These are phyloP conservation scores for Crithidia bombi DNA, from an alignment of 208 protist genomes.

Conservation along the genomic window DNA sequence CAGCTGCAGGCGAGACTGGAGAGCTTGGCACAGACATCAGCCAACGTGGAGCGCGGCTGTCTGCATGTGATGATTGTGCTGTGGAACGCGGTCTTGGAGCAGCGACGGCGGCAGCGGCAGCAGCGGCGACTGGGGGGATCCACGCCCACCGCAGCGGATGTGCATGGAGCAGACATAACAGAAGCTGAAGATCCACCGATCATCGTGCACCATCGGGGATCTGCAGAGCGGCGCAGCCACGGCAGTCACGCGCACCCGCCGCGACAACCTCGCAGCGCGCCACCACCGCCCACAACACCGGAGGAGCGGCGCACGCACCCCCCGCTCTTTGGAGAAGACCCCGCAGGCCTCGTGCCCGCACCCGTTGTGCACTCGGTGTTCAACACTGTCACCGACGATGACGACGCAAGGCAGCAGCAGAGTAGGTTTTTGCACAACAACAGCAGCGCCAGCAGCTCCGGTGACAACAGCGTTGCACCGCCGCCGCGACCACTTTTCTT, in stretches of 20 bases:
- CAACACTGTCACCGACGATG: constrained; percentile 13
- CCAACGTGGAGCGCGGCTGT: constrained; percentile 34
- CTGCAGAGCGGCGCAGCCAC: background rate
- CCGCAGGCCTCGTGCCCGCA: background rate
- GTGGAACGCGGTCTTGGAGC: constrained; percentile 41
- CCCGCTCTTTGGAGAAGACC: background rate
- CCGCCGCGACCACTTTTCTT: constrained; percentile 3
- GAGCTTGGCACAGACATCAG: constrained; percentile 28
- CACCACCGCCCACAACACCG: constrained; percentile 1
- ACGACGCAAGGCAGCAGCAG: background rate
- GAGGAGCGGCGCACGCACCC: constrained; percentile 12
- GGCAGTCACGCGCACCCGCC: background rate
- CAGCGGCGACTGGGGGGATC: background rate
- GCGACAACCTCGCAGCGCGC: background rate
- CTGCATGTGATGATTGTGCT: constrained; percentile 49
- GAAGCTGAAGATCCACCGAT: constrained; percentile 17
- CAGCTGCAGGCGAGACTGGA: constrained; percentile 41
- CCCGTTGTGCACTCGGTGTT: constrained; percentile 26
- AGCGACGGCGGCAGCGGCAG: constrained; percentile 19
- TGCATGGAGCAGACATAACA: background rate
- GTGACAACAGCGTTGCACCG: background rate
- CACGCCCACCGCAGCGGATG: background rate
- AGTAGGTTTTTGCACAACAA: no score
- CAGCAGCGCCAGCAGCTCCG: background rate
- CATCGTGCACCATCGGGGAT: constrained; percentile 5